Evolutionary conservation across 2,329 filamentous ascomycete species (phyloP), one percentile per base, ranked within the genome.

Genomic region (Hirsutella rhossiliensis): DNA sequence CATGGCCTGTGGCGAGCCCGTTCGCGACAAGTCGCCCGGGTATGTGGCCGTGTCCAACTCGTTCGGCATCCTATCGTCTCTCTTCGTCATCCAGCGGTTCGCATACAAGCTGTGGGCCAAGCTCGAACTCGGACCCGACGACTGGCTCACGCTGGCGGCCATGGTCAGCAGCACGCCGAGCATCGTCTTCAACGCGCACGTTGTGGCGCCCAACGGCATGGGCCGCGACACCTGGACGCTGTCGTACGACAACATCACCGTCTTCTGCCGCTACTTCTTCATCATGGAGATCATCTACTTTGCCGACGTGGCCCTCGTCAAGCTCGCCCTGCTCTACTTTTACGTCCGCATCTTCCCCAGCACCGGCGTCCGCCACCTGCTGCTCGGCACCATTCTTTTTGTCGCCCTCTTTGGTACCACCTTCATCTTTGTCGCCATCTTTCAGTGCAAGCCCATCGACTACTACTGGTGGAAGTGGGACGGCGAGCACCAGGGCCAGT

Each of bases 381-480:
- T 75, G 6, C 66, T 62, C 57, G 61, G 47, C n/a, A 70, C 69
- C 0, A 50, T 72, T 31, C 50, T 51, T 4, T 60, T 71, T 43
- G 64, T 63, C 38, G 34, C 54, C 5, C 9, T 65, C 1, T 69
- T 63, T 43, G 68, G 68, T 3, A 3, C 67, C 15, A 50, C 56
- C 3, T 76, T 72, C 32, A 43, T 67, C 17, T 47, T 73, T 3
- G 54, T 64, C 11, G 65, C 61, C 13, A 52, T 73, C 12, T 71
- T 76, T 32, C 69, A 76, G 47, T 78, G 75, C 53, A 54, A 50
- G 3, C 76, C 75, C 0, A 59, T 79, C 18, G 56, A 54, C 13
- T 69, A 65, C 45, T 73, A 69, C 53, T 81, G 77, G 77, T 61
- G 57, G 0, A 59, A 58, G 15, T 80, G 75, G 73, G 67, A 73